These are phyloP conservation scores for Artemisia annua DNA, from an alignment of 129 eudicot genomes.

Conservation along the genomic window DNA sequence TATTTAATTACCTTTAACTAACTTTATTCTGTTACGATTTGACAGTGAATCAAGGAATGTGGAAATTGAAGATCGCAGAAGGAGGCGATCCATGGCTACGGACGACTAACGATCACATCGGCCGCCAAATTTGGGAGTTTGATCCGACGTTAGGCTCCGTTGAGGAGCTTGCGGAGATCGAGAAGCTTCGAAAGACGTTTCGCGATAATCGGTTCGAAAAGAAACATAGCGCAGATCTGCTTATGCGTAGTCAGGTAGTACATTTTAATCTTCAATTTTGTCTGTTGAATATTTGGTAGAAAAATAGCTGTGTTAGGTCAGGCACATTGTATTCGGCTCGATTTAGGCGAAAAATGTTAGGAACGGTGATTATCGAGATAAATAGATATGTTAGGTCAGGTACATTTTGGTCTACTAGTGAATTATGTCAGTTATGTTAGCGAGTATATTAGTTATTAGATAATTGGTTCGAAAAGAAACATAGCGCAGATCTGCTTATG, in stretches of 20 bases:
- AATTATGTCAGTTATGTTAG: too few relatives aligned
- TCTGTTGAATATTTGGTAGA: too few relatives aligned
- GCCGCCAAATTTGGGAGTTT: constrained; percentile 87
- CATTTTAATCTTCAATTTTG: too few relatives aligned
- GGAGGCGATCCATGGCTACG: constrained; percentile 85
- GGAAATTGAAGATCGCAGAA: constrained; percentile 76
- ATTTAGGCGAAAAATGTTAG: too few relatives aligned
- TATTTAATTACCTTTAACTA: too few relatives aligned
- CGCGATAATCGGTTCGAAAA: constrained; percentile 54
- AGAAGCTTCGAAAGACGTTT: constrained; percentile 53
- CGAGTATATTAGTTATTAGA: too few relatives aligned
- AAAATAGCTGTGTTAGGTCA: too few relatives aligned
- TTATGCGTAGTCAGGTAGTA: constrained; percentile 83
- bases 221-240: constrained; percentile 87
- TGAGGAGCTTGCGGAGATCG: constrained; percentile 67
- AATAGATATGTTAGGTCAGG: too few relatives aligned
- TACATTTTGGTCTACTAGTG: too few relatives aligned
- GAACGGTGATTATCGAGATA: too few relatives aligned
- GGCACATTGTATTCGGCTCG: too few relatives aligned
- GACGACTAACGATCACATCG: constrained; percentile 60
- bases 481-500: constrained; percentile 93
- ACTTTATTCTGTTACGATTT: constrained; percentile 18
- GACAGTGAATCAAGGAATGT: constrained; percentile 46
- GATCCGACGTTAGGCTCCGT: constrained; percentile 66
- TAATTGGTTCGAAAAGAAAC: constrained; percentile 56